Conservation (phyloP, 305 asterid genomes). For the Caryopteris hybrid region DNA sequence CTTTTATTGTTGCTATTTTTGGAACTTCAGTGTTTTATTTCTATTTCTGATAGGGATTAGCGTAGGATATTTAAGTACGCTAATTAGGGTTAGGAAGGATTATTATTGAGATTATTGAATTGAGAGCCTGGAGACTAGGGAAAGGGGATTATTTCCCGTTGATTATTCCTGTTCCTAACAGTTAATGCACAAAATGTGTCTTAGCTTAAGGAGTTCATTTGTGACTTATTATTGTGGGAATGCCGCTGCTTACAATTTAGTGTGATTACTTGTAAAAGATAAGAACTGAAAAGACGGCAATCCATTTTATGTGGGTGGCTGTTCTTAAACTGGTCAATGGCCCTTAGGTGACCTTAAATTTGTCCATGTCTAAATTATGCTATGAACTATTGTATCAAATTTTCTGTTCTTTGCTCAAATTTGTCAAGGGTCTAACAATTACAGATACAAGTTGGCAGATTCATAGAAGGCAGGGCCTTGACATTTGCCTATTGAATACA, state of each 20-base stretch:
- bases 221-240: not conserved
- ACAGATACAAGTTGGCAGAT: not conserved
- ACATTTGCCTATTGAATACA: not conserved
- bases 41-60: no score
- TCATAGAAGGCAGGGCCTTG: not conserved
- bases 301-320: not conserved
- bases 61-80: no score
- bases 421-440: not conserved
- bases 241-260: not conserved
- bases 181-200: no score
- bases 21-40: no score
- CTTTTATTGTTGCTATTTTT: no score
- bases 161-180: no score
- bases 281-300: not conserved
- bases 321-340: not conserved
- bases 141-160: no score
- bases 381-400: not conserved
- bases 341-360: not conserved
- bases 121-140: no score
- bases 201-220: not conserved
- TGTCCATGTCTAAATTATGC: not conserved
- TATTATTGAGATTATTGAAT: no score
- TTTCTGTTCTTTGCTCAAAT: not conserved
- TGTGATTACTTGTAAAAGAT: not conserved
- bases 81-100: no score